These are phyloP conservation scores for Fonsecaea multimorphosa DNA, from an alignment of 2,329 filamentous ascomycete species.

Conservation along the genomic window DNA sequence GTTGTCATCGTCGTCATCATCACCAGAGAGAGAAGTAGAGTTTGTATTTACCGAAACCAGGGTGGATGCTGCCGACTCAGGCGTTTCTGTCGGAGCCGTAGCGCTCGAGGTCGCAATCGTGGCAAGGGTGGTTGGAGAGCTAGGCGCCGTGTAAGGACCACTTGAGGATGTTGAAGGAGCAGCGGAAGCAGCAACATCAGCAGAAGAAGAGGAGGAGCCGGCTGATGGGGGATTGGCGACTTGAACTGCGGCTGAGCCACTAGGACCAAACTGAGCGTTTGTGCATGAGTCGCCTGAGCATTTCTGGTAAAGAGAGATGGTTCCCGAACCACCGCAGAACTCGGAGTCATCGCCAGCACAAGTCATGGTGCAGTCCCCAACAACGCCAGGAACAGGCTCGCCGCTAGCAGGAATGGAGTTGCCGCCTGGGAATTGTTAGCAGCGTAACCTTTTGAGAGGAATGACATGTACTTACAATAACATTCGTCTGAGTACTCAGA, in stretches of 20 bases:
- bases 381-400: constrained; percentile 39
- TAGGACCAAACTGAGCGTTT: constrained; percentile 30
- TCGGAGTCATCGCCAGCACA: constrained; percentile 40
- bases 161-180: constrained; percentile 15
- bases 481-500: constrained; percentile 42
- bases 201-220: constrained; percentile 11
- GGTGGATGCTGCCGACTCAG: constrained; percentile 12
- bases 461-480: constrained; percentile 33
- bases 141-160: background rate
- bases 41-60: constrained; percentile 30
- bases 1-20: constrained; percentile 5
- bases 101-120: constrained; percentile 25
- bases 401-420: constrained; percentile 36
- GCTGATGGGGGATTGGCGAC: constrained; percentile 19
- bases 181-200: constrained; percentile 11
- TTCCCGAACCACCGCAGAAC: constrained; percentile 40
- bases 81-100: background rate
- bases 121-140: constrained; percentile 26
- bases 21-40: constrained; percentile 19
- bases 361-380: constrained; percentile 40
- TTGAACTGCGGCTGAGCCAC: constrained; percentile 9
- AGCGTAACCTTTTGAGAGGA: background rate
- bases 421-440: constrained; percentile 29
- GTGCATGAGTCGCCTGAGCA: constrained; percentile 37
- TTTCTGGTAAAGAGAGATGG: constrained; percentile 41